A percentile compares a stretch with the other conserved stretches of the same genome.
phyloP scores from a whole-genome alignment of 163 green algal species.

The Scenedesmus sp. region DNA sequence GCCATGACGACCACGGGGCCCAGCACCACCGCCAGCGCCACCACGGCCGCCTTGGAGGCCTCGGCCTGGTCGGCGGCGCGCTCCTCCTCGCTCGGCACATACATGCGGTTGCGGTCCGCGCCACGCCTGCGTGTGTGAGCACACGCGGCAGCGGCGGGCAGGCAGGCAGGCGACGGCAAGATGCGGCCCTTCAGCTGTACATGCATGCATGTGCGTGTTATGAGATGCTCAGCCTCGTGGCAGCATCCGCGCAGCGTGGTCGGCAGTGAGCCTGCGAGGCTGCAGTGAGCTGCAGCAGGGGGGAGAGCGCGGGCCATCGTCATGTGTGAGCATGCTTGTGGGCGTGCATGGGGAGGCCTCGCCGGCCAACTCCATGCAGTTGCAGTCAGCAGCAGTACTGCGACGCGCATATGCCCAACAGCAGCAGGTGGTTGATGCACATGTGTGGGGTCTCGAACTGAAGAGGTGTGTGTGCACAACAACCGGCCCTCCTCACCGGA shows the following conservation, averaged over 20 bases:
- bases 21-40: conserved; percentile 38
- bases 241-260: too few species aligned
- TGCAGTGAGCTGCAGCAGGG: too few species aligned
- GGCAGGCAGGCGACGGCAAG: neutral
- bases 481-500: too few species aligned
- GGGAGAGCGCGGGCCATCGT: too few species aligned
- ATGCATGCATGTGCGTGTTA: neutral
- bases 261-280: too few species aligned
- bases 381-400: neutral
- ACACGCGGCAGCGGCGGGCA: neutral
- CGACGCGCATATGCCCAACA: too few species aligned
- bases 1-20: conserved; percentile 45
- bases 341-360: too few species aligned
- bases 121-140: neutral
- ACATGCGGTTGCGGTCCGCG: conserved; percentile 41
- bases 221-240: too few species aligned
- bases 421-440: too few species aligned
- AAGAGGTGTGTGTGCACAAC: too few species aligned
- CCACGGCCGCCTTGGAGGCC: neutral
- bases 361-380: neutral
- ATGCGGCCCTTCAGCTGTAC: neutral
- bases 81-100: conserved; percentile 51
- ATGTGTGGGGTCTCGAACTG: too few species aligned
- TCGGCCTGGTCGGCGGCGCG: conserved; percentile 28
- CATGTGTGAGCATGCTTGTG: too few species aligned